A percentile compares a stretch with the other conserved stretches of the same genome.
phyloP scores from a whole-genome alignment of 345 rosid genomes.

The Rhizophora apiculata region DNA sequence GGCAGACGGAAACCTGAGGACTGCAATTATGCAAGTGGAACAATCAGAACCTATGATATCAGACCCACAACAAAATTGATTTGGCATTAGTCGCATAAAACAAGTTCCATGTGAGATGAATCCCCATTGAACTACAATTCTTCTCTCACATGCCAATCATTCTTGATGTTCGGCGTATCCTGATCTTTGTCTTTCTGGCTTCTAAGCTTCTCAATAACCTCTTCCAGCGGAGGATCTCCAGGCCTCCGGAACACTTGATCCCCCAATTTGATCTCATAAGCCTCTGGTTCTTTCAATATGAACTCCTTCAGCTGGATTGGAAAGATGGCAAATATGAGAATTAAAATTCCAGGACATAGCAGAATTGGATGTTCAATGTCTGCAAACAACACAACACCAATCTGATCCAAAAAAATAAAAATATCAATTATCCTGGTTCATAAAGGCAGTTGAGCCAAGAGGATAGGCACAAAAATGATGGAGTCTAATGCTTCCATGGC shows the following conservation, averaged over 20 bases:
- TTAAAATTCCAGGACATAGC: no score
- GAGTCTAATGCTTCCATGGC: slow-evolving; percentile 23
- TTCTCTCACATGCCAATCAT: slow-evolving; percentile 35
- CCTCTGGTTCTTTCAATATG: slow-evolving; percentile 63
- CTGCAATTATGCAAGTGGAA: not conserved
- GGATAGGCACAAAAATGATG: slow-evolving; percentile 25
- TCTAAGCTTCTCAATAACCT: slow-evolving; percentile 43
- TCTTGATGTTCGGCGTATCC: slow-evolving; percentile 7
- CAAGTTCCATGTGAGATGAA: not conserved
- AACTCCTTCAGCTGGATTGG: slow-evolving; percentile 71
- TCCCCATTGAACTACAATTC: slow-evolving; percentile 43
- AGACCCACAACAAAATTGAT: not conserved
- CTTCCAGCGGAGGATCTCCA: slow-evolving; percentile 84
- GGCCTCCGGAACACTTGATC: slow-evolving; percentile 67
- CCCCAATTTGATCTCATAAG: slow-evolving; percentile 81
- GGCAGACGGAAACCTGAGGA: not conserved
- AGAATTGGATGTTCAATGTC: no score
- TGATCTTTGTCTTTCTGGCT: slow-evolving; percentile 22
- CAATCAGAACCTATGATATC: not conserved
- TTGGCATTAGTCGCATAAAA: not conserved
- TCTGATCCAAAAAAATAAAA: not conserved
- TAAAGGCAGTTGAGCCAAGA: not conserved
- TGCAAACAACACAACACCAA: no score
- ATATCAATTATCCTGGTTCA: not conserved
- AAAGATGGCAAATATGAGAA: not conserved